These are phyloP conservation scores for Lactarius akahatsu DNA, from an alignment of 768 basidiomycete species.

Conservation along the genomic window DNA sequence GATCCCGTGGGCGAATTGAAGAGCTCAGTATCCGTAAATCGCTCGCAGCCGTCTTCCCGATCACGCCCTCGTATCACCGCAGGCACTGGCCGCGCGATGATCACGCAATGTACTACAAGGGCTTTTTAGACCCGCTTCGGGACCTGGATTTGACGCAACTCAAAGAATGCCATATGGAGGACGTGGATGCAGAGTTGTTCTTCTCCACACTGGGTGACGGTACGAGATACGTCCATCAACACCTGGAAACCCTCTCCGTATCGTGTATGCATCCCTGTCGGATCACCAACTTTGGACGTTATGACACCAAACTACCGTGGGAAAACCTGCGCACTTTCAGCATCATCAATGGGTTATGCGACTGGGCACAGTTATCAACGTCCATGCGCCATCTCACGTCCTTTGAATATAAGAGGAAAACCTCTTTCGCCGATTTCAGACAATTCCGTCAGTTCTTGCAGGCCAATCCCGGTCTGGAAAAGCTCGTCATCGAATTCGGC, in stretches of 20 bases:
- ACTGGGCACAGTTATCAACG: conserved; percentile 1
- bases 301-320: background rate
- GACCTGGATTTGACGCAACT: conserved; percentile 6
- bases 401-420: conserved; percentile 21
- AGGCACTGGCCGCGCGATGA: conserved; percentile 1
- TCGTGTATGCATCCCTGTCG: background rate
- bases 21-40: conserved; percentile 17
- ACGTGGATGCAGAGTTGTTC: conserved; percentile 4
- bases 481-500: conserved; percentile 19
- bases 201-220: background rate
- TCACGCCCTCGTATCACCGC: background rate
- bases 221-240: no score
- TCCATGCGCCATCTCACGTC: conserved; percentile 22
- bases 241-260: conserved; percentile 12
- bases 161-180: conserved; percentile 14
- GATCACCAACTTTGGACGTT: background rate
- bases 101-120: conserved; percentile 24
- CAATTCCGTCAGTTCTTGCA: conserved; percentile 29
- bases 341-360: conserved; percentile 6
- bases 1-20: conserved; percentile 50
- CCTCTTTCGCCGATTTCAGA: background rate
- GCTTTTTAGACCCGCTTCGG: conserved; percentile 1
- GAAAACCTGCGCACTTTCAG: conserved; percentile 5
- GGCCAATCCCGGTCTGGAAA: conserved; percentile 30
- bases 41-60: conserved; percentile 32